Evolutionary conservation across 2,329 filamentous ascomycete genomes (phyloP).

Genomic region (Apiospora arundinis): DNA sequence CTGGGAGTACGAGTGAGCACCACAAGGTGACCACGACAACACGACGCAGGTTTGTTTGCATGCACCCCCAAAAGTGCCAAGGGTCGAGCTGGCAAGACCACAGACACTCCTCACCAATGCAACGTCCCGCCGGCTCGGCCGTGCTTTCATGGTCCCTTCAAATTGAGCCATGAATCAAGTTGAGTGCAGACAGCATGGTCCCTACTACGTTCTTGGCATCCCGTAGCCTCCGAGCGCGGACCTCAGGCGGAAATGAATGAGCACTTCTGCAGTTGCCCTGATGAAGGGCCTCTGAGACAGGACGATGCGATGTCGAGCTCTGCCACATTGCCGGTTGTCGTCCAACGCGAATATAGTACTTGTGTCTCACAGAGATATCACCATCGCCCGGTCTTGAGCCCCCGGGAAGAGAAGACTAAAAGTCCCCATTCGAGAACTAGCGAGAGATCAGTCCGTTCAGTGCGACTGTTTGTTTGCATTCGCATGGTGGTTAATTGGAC

Average conservation of each 20-base stretch:
- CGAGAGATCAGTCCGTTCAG: neutral
- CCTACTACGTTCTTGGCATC: neutral
- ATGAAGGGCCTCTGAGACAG: neutral
- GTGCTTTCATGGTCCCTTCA: neutral
- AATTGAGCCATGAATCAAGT: constrained; percentile 1
- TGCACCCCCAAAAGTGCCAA: neutral
- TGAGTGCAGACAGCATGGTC: neutral
- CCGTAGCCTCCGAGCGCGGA: neutral
- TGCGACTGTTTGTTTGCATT: constrained; percentile 1
- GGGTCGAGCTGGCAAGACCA: neutral
- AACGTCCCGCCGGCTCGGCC: constrained; percentile 11
- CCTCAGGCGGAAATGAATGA: neutral
- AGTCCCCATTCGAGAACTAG: neutral
- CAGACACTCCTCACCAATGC: constrained; percentile 8
- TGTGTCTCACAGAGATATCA: neutral
- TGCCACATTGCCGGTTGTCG: neutral
- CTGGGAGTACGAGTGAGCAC: neutral
- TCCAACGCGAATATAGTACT: neutral
- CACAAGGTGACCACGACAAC: neutral
- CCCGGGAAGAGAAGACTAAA: neutral
- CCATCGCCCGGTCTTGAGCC: neutral
- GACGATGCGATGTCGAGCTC: constrained; percentile 7
- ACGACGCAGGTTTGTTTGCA: neutral
- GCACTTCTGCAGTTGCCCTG: neutral
- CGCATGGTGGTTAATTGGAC: constrained; percentile 1